Base-by-base conservation (phyloP, 2,329 filamentous ascomycete genomes). In the Anisogramma anomala region DNA sequence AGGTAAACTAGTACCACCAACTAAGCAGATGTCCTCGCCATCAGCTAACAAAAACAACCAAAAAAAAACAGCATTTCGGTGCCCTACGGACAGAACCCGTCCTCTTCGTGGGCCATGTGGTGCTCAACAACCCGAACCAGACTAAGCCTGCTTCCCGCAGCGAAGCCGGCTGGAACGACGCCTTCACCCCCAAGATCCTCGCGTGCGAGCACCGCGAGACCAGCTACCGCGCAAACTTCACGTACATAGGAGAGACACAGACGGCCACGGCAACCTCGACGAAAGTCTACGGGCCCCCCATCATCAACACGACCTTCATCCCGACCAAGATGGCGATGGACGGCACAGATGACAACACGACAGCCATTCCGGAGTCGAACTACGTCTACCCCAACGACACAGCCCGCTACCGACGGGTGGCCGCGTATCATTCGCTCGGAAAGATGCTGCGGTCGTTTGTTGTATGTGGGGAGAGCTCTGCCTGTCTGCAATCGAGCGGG, bases 131-230 rank as follows among this genome's bases (percentile, higher is more conserved):
- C 6, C 45, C 49, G 11, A 42, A 51, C 26, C 39, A 48, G 2
- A 48, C 48, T 0, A 38, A 48, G 6, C 55, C 55, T 6, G 6
- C 9, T 2, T 40, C 33, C 14, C 53, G 53, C 0, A 52, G 45
- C 13, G 48, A 49, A 9, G 45, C 55, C 2, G 51, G 42, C 4
- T 63, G 56, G 57, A 43, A 55, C 20, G 49, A 53, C 3, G 50
- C 55, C 2, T 60, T 60, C 25, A 50, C 59, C 2, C 59, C 60
- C 4, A 57, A 56, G 37, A 52, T 64, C 0, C 52, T 62, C 18
- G 55, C 53, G 6, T 66, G 63, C 45, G 60, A 63, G 45, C 56
- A 65, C 39, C 59, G 61, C 26, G 55, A 61, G 46, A 56, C 56
- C 6, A 41, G 50, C 8, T 65, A 65, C 49, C 54, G 45, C 1